A percentile compares a stretch with the other conserved stretches of the same genome.
Conservation (phyloP, 1,139 yeast species). For the Suhomyces kunorum region DNA sequence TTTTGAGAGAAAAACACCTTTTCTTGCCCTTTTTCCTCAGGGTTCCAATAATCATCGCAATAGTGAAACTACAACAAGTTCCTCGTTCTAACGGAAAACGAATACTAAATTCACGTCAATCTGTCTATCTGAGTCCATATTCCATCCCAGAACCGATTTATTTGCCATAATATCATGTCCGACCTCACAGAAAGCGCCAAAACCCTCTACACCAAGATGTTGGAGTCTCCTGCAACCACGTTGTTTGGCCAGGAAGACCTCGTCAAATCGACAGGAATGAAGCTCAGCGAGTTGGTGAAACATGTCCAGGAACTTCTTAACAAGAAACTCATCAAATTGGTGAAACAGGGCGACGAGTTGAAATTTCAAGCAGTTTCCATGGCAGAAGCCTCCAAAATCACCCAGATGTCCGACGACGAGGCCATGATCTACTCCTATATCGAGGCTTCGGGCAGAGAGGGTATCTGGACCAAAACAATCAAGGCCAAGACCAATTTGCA, state of each 20-base stretch:
- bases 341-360: conserved; percentile 63
- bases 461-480: conserved; percentile 93
- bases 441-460: conserved; percentile 92
- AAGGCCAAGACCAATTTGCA: conserved; percentile 90
- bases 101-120: not conserved
- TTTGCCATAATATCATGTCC: not conserved
- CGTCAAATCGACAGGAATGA: conserved; percentile 40
- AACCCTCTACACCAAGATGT: conserved; percentile 61
- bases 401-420: conserved; percentile 82
- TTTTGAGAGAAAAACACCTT: no score
- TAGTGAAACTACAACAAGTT: no score
- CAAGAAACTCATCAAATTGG: conserved; percentile 64
- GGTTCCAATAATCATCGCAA: no score
- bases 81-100: no score
- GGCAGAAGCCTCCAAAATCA: conserved; percentile 68
- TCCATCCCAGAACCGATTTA: not conserved
- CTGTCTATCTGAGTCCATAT: not conserved
- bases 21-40: no score
- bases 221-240: conserved; percentile 45
- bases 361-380: conserved; percentile 72
- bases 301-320: conserved; percentile 68
- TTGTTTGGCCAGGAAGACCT: conserved; percentile 63
- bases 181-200: conserved; percentile 51
- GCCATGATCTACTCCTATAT: conserved; percentile 88
- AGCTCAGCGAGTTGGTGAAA: conserved; percentile 52